Evolutionary conservation across 768 basidiomycete species (phyloP), one percentile per base, ranked within the genome.

Genomic region (Wakefieldia striispora): DNA sequence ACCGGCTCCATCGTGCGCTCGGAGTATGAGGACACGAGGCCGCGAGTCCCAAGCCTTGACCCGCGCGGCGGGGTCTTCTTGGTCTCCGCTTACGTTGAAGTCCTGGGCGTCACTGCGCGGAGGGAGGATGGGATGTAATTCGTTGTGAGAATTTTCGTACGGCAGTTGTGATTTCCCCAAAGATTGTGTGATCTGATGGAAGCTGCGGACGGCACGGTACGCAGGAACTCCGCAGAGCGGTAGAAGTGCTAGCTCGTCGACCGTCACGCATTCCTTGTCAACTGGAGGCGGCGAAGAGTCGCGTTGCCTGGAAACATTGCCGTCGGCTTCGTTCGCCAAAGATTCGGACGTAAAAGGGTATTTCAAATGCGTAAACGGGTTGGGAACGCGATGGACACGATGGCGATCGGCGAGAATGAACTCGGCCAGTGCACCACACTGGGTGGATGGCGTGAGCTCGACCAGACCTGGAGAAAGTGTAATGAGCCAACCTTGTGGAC

Each of bases 351-450:
- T 50, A 53, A 57, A 54, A 2, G 57, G 61, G 13, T 54, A 62
- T 55, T 49, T 64, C 49, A 59, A 40, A 44, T 72, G 72, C 59
- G 66, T 70, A 14, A 73, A 70, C 26, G 84, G 85, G 56, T 84
- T 77, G 0, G 91, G 88, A 9, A 86, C 79, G 14, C 86, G 78
- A 53, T 85, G 81, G 1, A 95, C 68, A 13, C 88, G 81, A 60
- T 84, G 86, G 24, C 88, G 81, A 61, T 95, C 91, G 20, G 86
- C 78, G 21, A 90, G 74, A 51, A 95, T 80, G 71, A 91, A 95
- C 69, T 97, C 91, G n/a, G 90, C 78, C 19, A 95, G 76, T 6
- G 89, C 89, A 42, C 94, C 93, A 56, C 82, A 85, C 90, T 93
- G 55, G 29, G 43, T 21, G 19, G 42, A 51, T 24, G 14, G 43